phyloP scores from a whole-genome alignment of 345 rosid species.

The Euphorbia tirucalli region DNA sequence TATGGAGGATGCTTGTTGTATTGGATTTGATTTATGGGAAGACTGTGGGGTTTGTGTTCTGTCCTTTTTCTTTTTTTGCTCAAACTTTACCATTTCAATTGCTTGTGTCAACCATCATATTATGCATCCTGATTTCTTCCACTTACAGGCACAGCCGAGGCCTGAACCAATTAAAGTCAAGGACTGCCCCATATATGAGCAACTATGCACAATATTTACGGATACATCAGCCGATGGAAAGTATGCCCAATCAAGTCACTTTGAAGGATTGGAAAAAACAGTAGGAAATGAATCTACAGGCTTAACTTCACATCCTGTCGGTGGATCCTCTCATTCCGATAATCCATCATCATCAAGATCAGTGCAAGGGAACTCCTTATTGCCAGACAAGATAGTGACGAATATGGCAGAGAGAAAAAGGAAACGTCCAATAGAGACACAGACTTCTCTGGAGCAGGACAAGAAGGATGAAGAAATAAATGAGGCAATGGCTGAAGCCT shows the following conservation, averaged over 20 bases:
- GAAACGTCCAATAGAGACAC: conserved; percentile 45
- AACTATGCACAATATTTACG: conserved; percentile 62
- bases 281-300: too few relatives aligned
- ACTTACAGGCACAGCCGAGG: too few relatives aligned
- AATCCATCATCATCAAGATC: too few relatives aligned
- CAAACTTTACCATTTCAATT: conserved; percentile 1
- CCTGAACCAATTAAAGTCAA: too few relatives aligned
- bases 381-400: conserved; percentile 26
- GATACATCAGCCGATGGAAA: conserved; percentile 65
- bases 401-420: conserved; percentile 39
- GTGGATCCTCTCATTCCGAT: too few relatives aligned
- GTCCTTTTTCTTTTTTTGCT: not conserved
- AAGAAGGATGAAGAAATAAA: too few relatives aligned
- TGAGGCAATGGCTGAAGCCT: too few relatives aligned
- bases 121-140: too few relatives aligned
- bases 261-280: too few relatives aligned
- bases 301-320: too few relatives aligned
- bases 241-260: conserved; percentile 91
- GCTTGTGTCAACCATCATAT: not conserved
- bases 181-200: too few relatives aligned
- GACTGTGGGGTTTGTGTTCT: conserved; percentile 52
- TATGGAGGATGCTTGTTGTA: conserved; percentile 55
- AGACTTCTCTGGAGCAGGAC: conserved; percentile 20
- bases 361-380: too few relatives aligned
- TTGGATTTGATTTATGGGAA: conserved; percentile 79